A percentile compares a stretch with the other conserved stretches of the same genome.
Evolutionary conservation across 2,329 filamentous ascomycete genomes (phyloP).

Genomic region (Pseudogymnoascus sp.): DNA sequence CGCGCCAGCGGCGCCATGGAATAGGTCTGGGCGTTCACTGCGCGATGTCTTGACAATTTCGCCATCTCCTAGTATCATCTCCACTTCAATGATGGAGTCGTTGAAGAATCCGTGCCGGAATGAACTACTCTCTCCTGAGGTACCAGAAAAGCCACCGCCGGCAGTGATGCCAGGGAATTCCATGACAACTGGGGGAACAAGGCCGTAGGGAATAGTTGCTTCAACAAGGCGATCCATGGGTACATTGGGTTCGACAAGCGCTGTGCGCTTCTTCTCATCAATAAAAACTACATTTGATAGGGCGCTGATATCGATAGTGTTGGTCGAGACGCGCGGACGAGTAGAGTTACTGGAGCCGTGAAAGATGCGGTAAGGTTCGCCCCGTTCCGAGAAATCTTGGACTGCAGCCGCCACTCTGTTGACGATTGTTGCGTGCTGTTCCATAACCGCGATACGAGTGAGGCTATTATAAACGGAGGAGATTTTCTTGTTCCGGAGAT

Average conservation of each 20-base stretch:
- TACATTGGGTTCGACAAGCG: conserved; percentile 58
- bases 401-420: conserved; percentile 35
- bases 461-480: neutral
- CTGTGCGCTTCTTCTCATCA: conserved; percentile 33
- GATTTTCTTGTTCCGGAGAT: neutral
- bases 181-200: conserved; percentile 59
- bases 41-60: conserved; percentile 41
- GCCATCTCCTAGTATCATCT: conserved; percentile 54
- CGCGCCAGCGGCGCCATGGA: conserved; percentile 49
- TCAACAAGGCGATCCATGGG: conserved; percentile 56
- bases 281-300: conserved; percentile 40
- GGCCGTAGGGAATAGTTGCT: conserved; percentile 43
- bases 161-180: conserved; percentile 63
- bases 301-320: conserved; percentile 36
- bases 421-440: conserved; percentile 33
- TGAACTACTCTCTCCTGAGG: conserved; percentile 57
- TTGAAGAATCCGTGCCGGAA: conserved; percentile 58
- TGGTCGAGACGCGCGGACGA: neutral
- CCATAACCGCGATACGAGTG: conserved; percentile 9
- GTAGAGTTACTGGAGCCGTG: conserved; percentile 50
- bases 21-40: conserved; percentile 43
- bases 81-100: conserved; percentile 50
- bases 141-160: conserved; percentile 58
- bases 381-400: conserved; percentile 35
- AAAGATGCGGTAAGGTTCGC: conserved; percentile 43